A percentile compares a stretch with the other conserved stretches of the same genome.
Evolutionary conservation across 805 yeast genomes (phyloP).

Genomic region (Scheffersomyces spartinae): DNA sequence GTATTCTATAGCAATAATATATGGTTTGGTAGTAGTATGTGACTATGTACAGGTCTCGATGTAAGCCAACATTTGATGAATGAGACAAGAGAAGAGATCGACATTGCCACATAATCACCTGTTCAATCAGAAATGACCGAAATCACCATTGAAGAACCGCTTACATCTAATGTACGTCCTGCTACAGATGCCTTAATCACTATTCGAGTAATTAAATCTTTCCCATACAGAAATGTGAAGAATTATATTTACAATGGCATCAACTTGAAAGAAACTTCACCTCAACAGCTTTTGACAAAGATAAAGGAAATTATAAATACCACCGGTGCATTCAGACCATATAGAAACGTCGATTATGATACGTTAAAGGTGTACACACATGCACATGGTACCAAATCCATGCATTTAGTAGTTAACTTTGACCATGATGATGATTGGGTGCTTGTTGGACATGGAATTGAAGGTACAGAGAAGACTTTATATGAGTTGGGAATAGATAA

Average conservation of each 20-base stretch:
- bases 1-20: too few relatives aligned
- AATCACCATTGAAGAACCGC: constrained; percentile 50
- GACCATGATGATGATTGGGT: constrained; percentile 74
- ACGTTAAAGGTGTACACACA: constrained; percentile 81
- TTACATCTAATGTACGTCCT: constrained; percentile 72
- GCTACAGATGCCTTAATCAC: constrained; percentile 68
- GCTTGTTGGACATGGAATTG: constrained; percentile 9
- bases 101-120: background rate
- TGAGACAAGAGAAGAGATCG: background rate
- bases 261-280: constrained; percentile 60
- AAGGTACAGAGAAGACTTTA: constrained; percentile 11
- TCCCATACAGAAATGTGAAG: constrained; percentile 81
- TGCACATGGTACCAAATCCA: constrained; percentile 91
- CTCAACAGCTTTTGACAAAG: constrained; percentile 46
- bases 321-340: constrained; percentile 69
- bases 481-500: constrained; percentile 45
- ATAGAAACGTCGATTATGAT: constrained; percentile 63
- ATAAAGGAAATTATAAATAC: constrained; percentile 35
- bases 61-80: too few relatives aligned
- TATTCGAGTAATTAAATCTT: constrained; percentile 78
- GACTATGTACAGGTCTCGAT: too few relatives aligned
- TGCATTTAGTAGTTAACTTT: constrained; percentile 83
- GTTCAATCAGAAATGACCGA: constrained; percentile 5
- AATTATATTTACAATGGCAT: constrained; percentile 59
- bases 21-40: too few relatives aligned